Percentiles rank a stretch among this genome's conserved stretches.
These are phyloP conservation scores for Castanospermum australe DNA, from an alignment of 306 rosid species.

Conservation along the genomic window DNA sequence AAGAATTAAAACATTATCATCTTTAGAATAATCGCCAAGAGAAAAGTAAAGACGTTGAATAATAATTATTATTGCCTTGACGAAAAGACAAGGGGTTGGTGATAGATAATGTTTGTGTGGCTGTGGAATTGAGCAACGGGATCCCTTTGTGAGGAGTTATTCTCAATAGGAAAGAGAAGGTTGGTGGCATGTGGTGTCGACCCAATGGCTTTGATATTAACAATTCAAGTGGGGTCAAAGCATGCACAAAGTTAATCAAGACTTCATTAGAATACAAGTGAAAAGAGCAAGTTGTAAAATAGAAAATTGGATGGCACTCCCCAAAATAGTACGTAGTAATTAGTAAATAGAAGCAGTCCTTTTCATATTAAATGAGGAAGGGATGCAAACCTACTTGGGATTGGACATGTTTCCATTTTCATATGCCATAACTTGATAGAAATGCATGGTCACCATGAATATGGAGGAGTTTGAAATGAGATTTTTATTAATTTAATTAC, in stretches of 20 bases:
- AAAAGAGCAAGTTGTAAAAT: background rate
- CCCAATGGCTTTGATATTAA: background rate
- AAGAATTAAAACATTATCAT: background rate
- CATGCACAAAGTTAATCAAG: background rate
- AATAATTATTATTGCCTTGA: background rate
- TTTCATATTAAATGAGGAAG: background rate
- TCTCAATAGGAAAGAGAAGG: background rate
- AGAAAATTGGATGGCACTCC: background rate
- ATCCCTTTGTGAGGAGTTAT: background rate
- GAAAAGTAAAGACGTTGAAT: background rate
- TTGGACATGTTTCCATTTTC: conserved; percentile 13
- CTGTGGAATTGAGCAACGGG: background rate
- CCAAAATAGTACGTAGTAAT: conserved; percentile 9
- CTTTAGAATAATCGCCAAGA: background rate
- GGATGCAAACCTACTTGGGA: conserved; percentile 14
- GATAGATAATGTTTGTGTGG: conserved; percentile 10
- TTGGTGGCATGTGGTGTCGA: background rate
- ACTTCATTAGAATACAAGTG: background rate
- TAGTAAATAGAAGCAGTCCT: background rate
- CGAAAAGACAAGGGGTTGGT: background rate
- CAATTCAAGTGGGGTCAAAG: background rate
- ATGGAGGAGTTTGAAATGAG: background rate
- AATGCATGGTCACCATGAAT: background rate
- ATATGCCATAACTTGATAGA: background rate
- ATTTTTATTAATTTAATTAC: background rate